A percentile compares a stretch with the other conserved stretches of the same genome.
Evolutionary conservation across 2,329 filamentous ascomycete species (phyloP).

Genomic region (Fusarium sp.): DNA sequence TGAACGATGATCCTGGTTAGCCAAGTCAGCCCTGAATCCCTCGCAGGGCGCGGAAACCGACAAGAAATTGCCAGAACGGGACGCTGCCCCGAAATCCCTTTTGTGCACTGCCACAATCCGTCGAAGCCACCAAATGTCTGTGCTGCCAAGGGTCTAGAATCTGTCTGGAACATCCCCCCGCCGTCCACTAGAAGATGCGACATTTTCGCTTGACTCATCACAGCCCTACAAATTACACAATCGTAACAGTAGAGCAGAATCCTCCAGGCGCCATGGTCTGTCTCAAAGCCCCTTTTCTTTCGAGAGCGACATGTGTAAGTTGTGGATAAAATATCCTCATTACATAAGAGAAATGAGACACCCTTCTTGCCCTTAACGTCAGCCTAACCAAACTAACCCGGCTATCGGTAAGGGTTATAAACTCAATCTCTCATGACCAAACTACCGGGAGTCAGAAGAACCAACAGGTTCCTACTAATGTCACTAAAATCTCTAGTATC

Average conservation of each 20-base stretch:
- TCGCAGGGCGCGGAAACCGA: neutral
- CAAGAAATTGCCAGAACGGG: neutral
- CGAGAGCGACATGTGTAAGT: neutral
- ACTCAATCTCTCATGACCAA: neutral
- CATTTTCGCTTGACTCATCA: neutral
- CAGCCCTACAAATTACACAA: neutral
- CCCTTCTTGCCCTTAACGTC: neutral
- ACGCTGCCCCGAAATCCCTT: neutral
- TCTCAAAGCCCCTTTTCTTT: no score
- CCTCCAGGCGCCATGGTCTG: neutral
- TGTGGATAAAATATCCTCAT: neutral
- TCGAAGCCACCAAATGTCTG: neutral
- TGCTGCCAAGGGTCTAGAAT: neutral
- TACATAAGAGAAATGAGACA: neutral
- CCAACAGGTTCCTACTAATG: no score
- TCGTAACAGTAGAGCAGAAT: neutral
- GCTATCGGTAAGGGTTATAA: neutral
- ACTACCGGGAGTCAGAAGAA: neutral
- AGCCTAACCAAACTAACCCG: neutral
- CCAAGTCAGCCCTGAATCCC: neutral
- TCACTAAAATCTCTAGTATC: no score
- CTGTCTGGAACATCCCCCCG: neutral
- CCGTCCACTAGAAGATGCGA: neutral
- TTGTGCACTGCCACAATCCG: neutral
- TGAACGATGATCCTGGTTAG: neutral